phyloP scores from a whole-genome alignment of 352 stramenopile genomes.

The Globisporangium spinosum region DNA sequence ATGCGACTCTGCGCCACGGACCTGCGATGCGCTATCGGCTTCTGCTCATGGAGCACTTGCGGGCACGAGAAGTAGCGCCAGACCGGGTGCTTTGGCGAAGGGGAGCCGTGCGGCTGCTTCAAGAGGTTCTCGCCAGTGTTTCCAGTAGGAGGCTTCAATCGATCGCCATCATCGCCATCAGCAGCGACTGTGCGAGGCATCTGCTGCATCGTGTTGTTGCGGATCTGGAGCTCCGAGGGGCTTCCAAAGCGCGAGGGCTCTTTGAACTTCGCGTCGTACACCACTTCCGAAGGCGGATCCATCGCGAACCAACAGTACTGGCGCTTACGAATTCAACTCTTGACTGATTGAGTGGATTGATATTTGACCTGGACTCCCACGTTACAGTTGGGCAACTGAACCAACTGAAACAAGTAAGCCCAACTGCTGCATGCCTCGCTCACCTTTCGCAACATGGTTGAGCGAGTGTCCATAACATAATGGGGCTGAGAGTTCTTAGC shows the following conservation, averaged over 20 bases:
- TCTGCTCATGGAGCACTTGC: not conserved
- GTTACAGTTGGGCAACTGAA: not conserved
- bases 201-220: not conserved
- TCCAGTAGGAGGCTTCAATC: not conserved
- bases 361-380: not conserved
- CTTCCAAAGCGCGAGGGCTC: not conserved
- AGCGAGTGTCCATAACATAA: not conserved
- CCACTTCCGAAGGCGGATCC: conserved; percentile 1
- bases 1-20: not conserved
- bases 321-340: not conserved
- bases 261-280: not conserved
- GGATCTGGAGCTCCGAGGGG: not conserved
- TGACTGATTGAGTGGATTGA: not conserved
- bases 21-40: not conserved
- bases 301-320: not conserved
- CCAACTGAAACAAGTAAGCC: not conserved
- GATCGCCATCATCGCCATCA: not conserved
- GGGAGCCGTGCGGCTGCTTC: conserved; percentile 1
- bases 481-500: not conserved
- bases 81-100: conserved; percentile 6
- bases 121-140: not conserved
- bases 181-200: not conserved
- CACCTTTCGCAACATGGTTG: not conserved
- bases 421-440: not conserved
- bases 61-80: conserved; percentile 7